Evolutionary conservation across 2,329 filamentous ascomycete species (phyloP), one percentile per base, ranked within the genome.

Genomic region (Rutstroemia sp.): DNA sequence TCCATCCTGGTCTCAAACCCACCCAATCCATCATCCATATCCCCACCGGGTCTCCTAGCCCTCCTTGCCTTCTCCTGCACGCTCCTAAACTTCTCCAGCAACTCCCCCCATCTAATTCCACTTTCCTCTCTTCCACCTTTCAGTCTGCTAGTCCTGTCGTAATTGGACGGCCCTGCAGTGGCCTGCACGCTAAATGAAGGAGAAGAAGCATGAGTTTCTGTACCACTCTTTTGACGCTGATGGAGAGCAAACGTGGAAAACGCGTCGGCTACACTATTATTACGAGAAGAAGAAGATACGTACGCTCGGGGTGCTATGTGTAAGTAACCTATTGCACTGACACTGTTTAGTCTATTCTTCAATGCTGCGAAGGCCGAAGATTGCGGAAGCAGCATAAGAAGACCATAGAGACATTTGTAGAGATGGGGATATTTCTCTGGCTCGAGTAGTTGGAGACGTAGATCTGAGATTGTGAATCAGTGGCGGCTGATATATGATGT

Each of bases 371-470:
- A 99, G 8, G 94, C 95, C 27, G 91, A 95, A 16, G 92, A 97
- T 73, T 99, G 94, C 0, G 94, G 94, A n/a, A 99, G 80, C 18
- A 99, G 85, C 94, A 99, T 99, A 54, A 99, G 78, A 47, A 99
- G 82, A 9, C 94, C 94, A 68, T 97, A 99, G 49, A 99, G 83
- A 72, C 94, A 99, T 74, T 96, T 96, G 77, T 99, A 97, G 1
- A 99, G 78, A 70, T 95, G 90, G 2, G 94, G 94, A 64, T 92
- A 92, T 70, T 88, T 91, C 70, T 99, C 95, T 1, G 94, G 94
- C 69, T 99, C 94, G 8, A 99, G 81, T 9, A 99, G 80, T 69
- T 99, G 94, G 51, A 99, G 85, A 45, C 94, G 89, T 48, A 99
- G 83, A 72, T 97, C 91, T 95, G 60, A 6, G 18, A 66, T 63